These are phyloP conservation scores for Globisporangium acanthophoron DNA, from an alignment of 352 stramenopile species.

Conservation along the genomic window DNA sequence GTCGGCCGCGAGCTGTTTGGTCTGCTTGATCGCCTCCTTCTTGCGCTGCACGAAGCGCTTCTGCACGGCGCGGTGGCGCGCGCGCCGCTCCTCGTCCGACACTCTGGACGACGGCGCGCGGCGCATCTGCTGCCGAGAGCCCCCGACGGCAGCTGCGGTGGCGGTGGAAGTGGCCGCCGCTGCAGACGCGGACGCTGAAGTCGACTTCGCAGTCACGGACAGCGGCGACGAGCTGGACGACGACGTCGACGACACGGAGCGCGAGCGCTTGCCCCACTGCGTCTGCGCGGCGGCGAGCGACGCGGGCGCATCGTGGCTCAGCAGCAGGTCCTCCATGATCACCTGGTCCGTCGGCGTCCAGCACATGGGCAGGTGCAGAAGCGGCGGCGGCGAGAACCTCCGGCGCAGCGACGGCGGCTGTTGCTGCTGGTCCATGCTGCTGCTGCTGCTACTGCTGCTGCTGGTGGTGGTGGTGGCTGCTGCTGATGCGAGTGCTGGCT, in stretches of 20 bases:
- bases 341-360: slow-evolving; percentile 52
- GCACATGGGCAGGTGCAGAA: slow-evolving; percentile 15
- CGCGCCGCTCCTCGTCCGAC: slow-evolving; percentile 34
- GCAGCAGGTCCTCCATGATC: slow-evolving; percentile 55
- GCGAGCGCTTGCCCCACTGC: slow-evolving; percentile 2
- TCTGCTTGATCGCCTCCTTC: slow-evolving; percentile 35
- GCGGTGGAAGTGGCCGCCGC: neutral
- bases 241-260: slow-evolving; percentile 3
- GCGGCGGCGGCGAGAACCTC: neutral
- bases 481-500: too few relatives aligned
- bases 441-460: neutral
- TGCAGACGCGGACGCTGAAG: neutral
- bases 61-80: slow-evolving; percentile 43
- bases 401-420: neutral
- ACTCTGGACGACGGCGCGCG: slow-evolving; percentile 2
- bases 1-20: slow-evolving; percentile 22
- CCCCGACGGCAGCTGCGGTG: neutral
- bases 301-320: slow-evolving; percentile 13
- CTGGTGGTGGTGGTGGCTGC: neutral
- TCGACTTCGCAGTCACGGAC: too few relatives aligned
- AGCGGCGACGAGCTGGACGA: neutral
- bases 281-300: neutral
- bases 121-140: neutral
- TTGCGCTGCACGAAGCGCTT: slow-evolving; percentile 53
- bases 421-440: neutral